Percentiles rank a stretch among this genome's conserved stretches.
phyloP scores from a whole-genome alignment of 2,329 filamentous ascomycete genomes.

The Diaporthe australafricana region DNA sequence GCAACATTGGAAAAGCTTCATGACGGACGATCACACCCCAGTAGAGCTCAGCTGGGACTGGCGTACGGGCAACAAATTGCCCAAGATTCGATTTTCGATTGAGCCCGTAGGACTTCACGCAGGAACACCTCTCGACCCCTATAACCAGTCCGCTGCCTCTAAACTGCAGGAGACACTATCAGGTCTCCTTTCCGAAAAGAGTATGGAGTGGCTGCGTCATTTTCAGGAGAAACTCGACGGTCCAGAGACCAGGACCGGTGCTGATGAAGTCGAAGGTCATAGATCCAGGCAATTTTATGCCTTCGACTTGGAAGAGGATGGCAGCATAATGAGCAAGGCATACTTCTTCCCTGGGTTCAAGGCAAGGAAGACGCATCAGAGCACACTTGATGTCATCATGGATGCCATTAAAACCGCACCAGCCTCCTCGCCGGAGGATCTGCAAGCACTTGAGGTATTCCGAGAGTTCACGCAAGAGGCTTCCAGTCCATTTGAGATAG shows the following conservation, averaged over 20 bases:
- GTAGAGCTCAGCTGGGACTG: slow-evolving; percentile 54
- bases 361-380: slow-evolving; percentile 31
- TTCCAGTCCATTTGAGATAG: slow-evolving; percentile 33
- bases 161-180: not conserved
- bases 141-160: slow-evolving; percentile 37
- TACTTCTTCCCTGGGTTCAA: slow-evolving; percentile 44
- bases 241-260: not conserved
- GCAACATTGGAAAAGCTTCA: slow-evolving; percentile 49
- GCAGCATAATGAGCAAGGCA: slow-evolving; percentile 38
- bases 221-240: not conserved
- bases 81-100: slow-evolving; percentile 47
- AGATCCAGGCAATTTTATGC: slow-evolving; percentile 42
- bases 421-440: not conserved
- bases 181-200: not conserved
- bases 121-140: slow-evolving; percentile 42
- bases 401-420: not conserved
- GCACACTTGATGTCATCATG: not conserved
- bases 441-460: not conserved
- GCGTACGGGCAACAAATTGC: slow-evolving; percentile 36
- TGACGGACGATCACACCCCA: slow-evolving; percentile 53
- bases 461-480: not conserved
- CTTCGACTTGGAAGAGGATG: slow-evolving; percentile 42
- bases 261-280: slow-evolving; percentile 24
- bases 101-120: slow-evolving; percentile 48
- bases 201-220: not conserved